Evolutionary conservation across 2,329 filamentous ascomycete species (phyloP), one percentile per base, ranked within the genome.

Genomic region (Remersonia thermophila): DNA sequence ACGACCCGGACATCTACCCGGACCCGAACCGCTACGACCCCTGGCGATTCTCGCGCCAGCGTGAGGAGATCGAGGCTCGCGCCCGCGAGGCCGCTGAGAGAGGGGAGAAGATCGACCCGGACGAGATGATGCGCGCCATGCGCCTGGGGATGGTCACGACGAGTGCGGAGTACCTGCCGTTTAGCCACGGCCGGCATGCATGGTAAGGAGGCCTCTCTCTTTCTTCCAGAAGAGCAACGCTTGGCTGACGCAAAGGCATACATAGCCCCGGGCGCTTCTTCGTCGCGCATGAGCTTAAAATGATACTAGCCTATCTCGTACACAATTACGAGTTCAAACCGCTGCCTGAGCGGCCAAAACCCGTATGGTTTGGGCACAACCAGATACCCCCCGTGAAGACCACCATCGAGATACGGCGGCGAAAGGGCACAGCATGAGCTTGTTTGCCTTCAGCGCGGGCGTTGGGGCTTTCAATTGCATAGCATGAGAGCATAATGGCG

Each of bases 161-260:
- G 2, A 66, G 63, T 26, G 56, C 65, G 27, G 50, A 55, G 7
- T 66, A 71, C 44, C 49, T 75, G 14, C 57, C 66, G 0, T 77
- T 77, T 51, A 71, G 73, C 0, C 68, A 74, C 41, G 73, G 73
- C 7, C 57, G 65, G 42, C 70, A 76, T 48, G 67, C 65, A 2
- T 69, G 51, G 58, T 60, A 36, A 41, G 55, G 11, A 9, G 9
- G 2, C 12, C 9, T 13, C 2, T 23, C 14, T 25, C 7, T 13
- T n/a, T 8, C 8, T 10, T 13, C 9, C 23, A 38, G 20, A 23
- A 5, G n/a, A n/a, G n/a, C n/a, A n/a, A n/a, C n/a, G n/a, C n/a
- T n/a, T n/a, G n/a, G 11, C 32, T 46, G 27, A 42, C 16, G 25
- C 17, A n/a, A 29, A 16, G 4, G 25, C 20, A 23, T 6, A 6